These are phyloP conservation scores for Erythrophleum ivorense DNA, from an alignment of 331 rosid genomes.

Conservation along the genomic window DNA sequence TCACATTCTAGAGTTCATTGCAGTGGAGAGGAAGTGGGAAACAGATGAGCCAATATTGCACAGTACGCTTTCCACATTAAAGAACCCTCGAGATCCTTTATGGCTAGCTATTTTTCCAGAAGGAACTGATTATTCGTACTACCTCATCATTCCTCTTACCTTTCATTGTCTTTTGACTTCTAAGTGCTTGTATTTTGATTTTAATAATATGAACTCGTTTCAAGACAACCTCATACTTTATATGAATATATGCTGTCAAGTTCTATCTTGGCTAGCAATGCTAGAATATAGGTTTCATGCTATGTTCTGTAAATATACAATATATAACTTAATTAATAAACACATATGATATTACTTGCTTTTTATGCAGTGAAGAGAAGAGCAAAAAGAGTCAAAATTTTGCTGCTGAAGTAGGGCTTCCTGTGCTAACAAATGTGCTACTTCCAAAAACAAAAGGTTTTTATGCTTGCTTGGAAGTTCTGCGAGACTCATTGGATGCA, in stretches of 20 bases:
- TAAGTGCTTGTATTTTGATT: slow-evolving; percentile 22
- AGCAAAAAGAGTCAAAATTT: slow-evolving; percentile 60
- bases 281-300: slow-evolving; percentile 29
- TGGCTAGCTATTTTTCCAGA: slow-evolving; percentile 97
- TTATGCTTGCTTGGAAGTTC: slow-evolving; percentile 78
- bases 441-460: slow-evolving; percentile 95
- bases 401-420: slow-evolving; percentile 85
- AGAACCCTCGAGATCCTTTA: slow-evolving; percentile 71
- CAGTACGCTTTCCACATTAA: slow-evolving; percentile 62
- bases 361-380: slow-evolving; percentile 72
- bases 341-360: slow-evolving; percentile 27
- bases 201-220: slow-evolving; percentile 18
- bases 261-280: slow-evolving; percentile 26
- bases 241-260: slow-evolving; percentile 20
- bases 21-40: slow-evolving; percentile 96
- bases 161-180: slow-evolving; percentile 31
- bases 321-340: background rate
- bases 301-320: background rate
- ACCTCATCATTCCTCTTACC: slow-evolving; percentile 42
- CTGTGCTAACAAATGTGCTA: slow-evolving; percentile 73
- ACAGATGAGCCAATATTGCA: slow-evolving; percentile 67
- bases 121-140: slow-evolving; percentile 97
- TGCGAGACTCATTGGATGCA: slow-evolving; percentile 81
- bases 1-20: slow-evolving; percentile 90
- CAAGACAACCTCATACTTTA: slow-evolving; percentile 8